Percentiles rank a stretch among this genome's conserved stretches.
phyloP scores from a whole-genome alignment of 495 filamentous ascomycete genomes.

The Aspergillus sclerotioniger region DNA sequence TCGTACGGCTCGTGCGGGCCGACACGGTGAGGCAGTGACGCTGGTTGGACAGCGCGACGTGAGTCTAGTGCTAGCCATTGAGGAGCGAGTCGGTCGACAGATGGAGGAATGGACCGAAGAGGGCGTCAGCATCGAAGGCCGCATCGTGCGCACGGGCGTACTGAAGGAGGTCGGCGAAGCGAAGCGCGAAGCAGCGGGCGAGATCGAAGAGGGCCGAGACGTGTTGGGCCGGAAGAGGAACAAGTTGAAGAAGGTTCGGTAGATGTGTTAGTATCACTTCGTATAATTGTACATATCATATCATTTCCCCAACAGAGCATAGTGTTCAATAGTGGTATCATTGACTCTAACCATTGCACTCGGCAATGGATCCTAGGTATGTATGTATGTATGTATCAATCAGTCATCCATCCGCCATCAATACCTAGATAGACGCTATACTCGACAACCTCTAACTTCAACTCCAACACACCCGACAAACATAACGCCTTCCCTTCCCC shows the following conservation, averaged over 20 bases:
- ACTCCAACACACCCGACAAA: no score
- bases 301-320: not conserved
- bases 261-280: constrained; percentile 12
- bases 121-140: constrained; percentile 82
- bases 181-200: constrained; percentile 83
- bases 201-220: constrained; percentile 89
- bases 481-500: no score
- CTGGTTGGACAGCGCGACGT: constrained; percentile 93
- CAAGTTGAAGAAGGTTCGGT: constrained; percentile 48
- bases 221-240: constrained; percentile 54
- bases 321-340: constrained; percentile 2
- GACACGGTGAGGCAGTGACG: constrained; percentile 76
- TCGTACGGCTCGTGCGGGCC: constrained; percentile 88
- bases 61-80: constrained; percentile 80
- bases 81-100: constrained; percentile 73
- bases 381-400: not conserved
- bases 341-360: not conserved
- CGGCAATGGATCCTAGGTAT: not conserved
- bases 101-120: constrained; percentile 85
- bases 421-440: not conserved
- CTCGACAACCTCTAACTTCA: no score
- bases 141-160: constrained; percentile 71
- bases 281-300: not conserved
- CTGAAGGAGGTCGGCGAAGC: constrained; percentile 87
- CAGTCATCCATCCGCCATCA: not conserved